These are phyloP conservation scores for Yarrowia deformans DNA, from an alignment of 805 yeast species.

Conservation along the genomic window DNA sequence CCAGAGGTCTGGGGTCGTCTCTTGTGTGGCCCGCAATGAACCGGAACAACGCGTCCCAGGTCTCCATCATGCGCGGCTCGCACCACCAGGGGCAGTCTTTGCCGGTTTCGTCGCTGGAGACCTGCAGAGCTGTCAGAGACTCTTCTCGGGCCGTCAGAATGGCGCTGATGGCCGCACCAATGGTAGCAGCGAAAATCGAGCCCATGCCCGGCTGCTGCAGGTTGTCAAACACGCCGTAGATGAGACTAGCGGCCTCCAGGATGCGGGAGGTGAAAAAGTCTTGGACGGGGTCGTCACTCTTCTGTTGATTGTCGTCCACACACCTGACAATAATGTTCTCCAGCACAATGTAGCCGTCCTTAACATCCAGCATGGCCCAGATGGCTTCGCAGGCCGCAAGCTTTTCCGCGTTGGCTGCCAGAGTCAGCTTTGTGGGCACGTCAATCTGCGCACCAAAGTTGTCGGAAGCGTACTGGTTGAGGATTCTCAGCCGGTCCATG, in stretches of 20 bases:
- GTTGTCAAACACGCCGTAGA: background rate
- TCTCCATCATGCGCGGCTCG: constrained; percentile 21
- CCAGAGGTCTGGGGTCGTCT: background rate
- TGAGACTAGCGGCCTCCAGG: constrained; percentile 21
- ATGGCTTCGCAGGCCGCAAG: constrained; percentile 21
- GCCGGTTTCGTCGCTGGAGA: background rate
- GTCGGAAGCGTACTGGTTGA: constrained; percentile 56
- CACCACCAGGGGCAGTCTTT: constrained; percentile 15
- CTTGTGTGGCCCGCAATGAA: background rate
- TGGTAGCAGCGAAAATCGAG: background rate
- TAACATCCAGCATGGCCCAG: constrained; percentile 27
- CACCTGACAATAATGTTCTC: constrained; percentile 11
- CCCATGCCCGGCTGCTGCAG: constrained; percentile 3
- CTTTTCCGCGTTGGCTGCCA: constrained; percentile 40
- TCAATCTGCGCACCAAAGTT: constrained; percentile 43
- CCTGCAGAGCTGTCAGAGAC: background rate
- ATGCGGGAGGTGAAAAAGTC: background rate
- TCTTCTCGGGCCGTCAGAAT: background rate
- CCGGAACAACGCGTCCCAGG: constrained; percentile 18
- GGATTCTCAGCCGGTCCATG: constrained; percentile 49
- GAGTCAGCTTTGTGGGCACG: constrained; percentile 30
- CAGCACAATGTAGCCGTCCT: constrained; percentile 14
- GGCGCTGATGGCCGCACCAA: background rate
- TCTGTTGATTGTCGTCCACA: background rate
- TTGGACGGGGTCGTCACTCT: background rate